Conservation (phyloP, 2,329 filamentous ascomycete genomes). For the Nemania diffusa region DNA sequence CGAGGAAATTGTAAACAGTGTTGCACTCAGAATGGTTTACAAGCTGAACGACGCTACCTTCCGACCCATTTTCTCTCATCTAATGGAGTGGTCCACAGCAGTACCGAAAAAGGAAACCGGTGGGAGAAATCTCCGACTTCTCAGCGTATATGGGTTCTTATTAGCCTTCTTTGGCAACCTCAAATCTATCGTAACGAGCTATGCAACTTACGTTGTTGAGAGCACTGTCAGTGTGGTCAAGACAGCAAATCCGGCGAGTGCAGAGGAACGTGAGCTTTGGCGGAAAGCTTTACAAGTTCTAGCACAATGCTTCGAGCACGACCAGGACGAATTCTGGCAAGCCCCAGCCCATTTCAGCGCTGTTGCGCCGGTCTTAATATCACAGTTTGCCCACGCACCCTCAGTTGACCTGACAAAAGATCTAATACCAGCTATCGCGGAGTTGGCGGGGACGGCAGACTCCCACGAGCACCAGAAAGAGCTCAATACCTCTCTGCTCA, state of each 20-base stretch:
- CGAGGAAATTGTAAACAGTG: constrained; percentile 74
- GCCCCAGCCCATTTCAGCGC: constrained; percentile 84
- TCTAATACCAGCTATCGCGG: constrained; percentile 79
- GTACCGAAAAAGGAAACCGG: constrained; percentile 69
- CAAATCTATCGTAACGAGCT: constrained; percentile 93
- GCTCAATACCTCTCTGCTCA: constrained; percentile 81
- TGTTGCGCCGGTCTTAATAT: constrained; percentile 75
- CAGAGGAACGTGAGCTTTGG: constrained; percentile 71
- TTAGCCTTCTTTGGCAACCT: constrained; percentile 83
- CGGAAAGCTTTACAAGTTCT: constrained; percentile 76
- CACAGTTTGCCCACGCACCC: constrained; percentile 68
- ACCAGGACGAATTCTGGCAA: constrained; percentile 97
- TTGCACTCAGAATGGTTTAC: constrained; percentile 89
- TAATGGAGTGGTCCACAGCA: constrained; percentile 82
- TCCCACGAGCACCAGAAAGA: constrained; percentile 91
- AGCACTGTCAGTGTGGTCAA: constrained; percentile 73
- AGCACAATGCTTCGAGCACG: constrained; percentile 81
- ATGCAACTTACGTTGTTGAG: constrained; percentile 86
- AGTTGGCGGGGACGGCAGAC: constrained; percentile 82
- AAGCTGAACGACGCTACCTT: constrained; percentile 96
- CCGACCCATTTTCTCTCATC: constrained; percentile 85
- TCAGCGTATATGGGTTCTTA: constrained; percentile 85
- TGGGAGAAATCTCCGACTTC: constrained; percentile 71
- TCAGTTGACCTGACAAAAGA: constrained; percentile 57
- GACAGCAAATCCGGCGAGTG: constrained; percentile 55